Evolutionary conservation across 257 asterid genomes (phyloP), one percentile per base, ranked within the genome.

Genomic region (Solanum appendiculatum): DNA sequence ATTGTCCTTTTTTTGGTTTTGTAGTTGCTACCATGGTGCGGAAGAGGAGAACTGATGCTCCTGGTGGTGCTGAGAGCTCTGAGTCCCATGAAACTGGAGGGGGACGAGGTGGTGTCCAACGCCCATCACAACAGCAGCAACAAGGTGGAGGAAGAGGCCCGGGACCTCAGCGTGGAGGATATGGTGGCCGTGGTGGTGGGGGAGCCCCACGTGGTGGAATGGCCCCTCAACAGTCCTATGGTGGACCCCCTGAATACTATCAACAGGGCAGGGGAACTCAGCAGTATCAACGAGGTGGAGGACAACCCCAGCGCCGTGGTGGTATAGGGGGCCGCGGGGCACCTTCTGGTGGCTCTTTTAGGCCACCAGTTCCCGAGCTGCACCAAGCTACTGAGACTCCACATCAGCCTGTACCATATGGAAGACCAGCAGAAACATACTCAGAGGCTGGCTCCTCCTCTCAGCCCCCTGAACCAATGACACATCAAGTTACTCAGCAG

Each of bases 361-460:
- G 95, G 92, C 93, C 94, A 83, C 93, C 95, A 16, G 89, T 91
- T 86, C 94, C 98, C 98, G 98, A 94, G 97, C 99, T 92, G 98
- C 98, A 94, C 92, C 99, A 95, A 97, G 98, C 98, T 64, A 92
- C 93, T 88, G 93, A 86, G 92, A 87, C 92, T 86, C 88, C 90
- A 27, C 89, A 89, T 90, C 96, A 89, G 84, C 89, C 93, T 18
- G 78, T 42, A 73, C 90, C 94, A 20, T 91, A 91, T 87, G 93
- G 86, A 77, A 83, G 90, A 84, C 93, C 93, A 31, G 87, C 63
- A 2, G 93, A 90, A 86, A 87, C 93, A 11, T 92, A 46, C 20
- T 63, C 89, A 15, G 98, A 92, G 90, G 89, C 94, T 82, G 90
- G 95, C 91, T 89, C 97, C 44, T 95, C 95, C 23, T 86, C 93